phyloP scores from a whole-genome alignment of 495 filamentous ascomycete species.

The Penicillium alfredii region DNA sequence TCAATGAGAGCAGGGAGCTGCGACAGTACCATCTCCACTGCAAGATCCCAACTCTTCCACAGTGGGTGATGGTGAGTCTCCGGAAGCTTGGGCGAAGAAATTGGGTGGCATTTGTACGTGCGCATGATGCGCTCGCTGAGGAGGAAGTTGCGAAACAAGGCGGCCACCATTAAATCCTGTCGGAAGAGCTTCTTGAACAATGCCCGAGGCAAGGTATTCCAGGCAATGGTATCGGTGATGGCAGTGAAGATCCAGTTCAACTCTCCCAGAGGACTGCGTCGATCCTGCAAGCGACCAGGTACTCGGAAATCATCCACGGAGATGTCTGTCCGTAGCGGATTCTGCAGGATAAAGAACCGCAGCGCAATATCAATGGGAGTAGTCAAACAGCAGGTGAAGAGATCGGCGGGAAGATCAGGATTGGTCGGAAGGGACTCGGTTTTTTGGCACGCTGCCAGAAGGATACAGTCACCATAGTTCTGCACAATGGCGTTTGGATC shows the following conservation, averaged over 20 bases:
- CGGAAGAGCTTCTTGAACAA: conserved; percentile 95
- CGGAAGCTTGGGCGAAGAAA: conserved; percentile 81
- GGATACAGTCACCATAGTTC: conserved; percentile 73
- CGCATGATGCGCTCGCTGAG: conserved; percentile 93
- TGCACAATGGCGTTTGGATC: conserved; percentile 69
- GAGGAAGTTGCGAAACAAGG: conserved; percentile 92
- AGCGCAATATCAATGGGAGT: conserved; percentile 96
- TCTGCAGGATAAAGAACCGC: conserved; percentile 89
- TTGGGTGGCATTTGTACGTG: conserved; percentile 88
- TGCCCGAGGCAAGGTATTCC: conserved; percentile 84
- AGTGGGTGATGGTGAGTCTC: conserved; percentile 89
- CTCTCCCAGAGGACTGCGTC: conserved; percentile 92
- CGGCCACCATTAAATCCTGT: conserved; percentile 98
- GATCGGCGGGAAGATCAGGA: conserved; percentile 84
- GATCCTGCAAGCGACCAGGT: conserved; percentile 80
- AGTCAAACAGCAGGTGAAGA: conserved; percentile 94
- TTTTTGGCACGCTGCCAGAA: conserved; percentile 84
- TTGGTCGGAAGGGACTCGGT: conserved; percentile 96
- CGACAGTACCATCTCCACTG: conserved; percentile 90
- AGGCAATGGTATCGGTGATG: conserved; percentile 98
- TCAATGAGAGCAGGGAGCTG: conserved; percentile 80
- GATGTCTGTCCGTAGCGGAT: conserved; percentile 70
- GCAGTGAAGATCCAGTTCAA: conserved; percentile 99
- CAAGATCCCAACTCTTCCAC: conserved; percentile 97
- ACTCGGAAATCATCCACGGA: conserved; percentile 71